phyloP scores from a whole-genome alignment of 805 yeast species.

The Yarrowia bubula region DNA sequence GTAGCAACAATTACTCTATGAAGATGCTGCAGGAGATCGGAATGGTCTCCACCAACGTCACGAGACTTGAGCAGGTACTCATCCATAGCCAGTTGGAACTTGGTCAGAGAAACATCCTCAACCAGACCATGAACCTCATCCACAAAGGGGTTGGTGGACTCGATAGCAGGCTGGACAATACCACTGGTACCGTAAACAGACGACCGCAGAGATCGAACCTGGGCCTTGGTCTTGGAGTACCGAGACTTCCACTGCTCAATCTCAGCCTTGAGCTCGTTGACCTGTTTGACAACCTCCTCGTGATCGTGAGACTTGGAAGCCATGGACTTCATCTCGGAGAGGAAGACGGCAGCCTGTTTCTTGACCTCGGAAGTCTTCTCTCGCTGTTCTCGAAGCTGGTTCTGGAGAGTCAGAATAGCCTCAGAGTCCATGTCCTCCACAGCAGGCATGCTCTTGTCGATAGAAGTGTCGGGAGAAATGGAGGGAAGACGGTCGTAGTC shows the following conservation, averaged over 20 bases:
- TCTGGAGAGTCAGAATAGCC: slow-evolving; percentile 3
- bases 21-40: slow-evolving; percentile 37
- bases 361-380: slow-evolving; percentile 28
- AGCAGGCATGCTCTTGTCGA: slow-evolving; percentile 14
- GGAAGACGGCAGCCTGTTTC: slow-evolving; percentile 39
- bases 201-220: slow-evolving; percentile 34
- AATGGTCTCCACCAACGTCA: slow-evolving; percentile 28
- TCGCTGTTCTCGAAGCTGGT: slow-evolving; percentile 27
- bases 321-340: slow-evolving; percentile 42
- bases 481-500: slow-evolving; percentile 21
- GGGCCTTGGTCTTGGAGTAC: slow-evolving; percentile 36
- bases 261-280: slow-evolving; percentile 38
- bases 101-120: slow-evolving; percentile 32
- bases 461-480: neutral
- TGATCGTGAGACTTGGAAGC: slow-evolving; percentile 34
- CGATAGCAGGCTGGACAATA: slow-evolving; percentile 22
- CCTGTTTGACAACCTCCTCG: slow-evolving; percentile 32
- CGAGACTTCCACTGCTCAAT: slow-evolving; percentile 41
- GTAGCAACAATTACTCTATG: slow-evolving; percentile 40
- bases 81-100: slow-evolving; percentile 39
- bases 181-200: slow-evolving; percentile 32
- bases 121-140: slow-evolving; percentile 36
- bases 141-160: slow-evolving; percentile 26
- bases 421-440: slow-evolving; percentile 10
- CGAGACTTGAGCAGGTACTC: slow-evolving; percentile 40